phyloP scores from a whole-genome alignment of 2,329 filamentous ascomycete species.

The Stemphylium vesicarium region DNA sequence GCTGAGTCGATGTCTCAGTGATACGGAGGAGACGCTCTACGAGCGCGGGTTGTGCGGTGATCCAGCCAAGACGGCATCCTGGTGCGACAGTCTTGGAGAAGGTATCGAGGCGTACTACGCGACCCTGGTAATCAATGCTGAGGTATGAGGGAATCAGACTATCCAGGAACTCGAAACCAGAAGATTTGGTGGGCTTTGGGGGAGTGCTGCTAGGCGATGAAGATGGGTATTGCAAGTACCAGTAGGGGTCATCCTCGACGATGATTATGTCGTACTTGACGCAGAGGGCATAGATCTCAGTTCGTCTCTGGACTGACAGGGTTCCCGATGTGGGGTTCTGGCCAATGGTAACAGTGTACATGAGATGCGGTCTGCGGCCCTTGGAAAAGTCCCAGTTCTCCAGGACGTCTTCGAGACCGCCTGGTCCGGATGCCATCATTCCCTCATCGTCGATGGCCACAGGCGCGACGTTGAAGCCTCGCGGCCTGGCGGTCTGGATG shows the following conservation, averaged over 20 bases:
- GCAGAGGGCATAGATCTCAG: conserved; percentile 80
- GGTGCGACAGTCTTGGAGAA: conserved; percentile 94
- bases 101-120: conserved; percentile 88
- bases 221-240: conserved; percentile 89
- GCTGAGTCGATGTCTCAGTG: conserved; percentile 78
- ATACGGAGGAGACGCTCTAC: conserved; percentile 77
- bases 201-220: conserved; percentile 55
- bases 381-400: conserved; percentile 78
- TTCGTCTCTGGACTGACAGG: conserved; percentile 74
- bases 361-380: conserved; percentile 78
- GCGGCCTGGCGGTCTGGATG: conserved; percentile 69
- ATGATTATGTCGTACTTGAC: conserved; percentile 88
- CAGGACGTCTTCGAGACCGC: conserved; percentile 78
- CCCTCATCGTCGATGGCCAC: conserved; percentile 80
- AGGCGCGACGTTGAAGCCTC: conserved; percentile 74
- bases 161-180: conserved; percentile 80
- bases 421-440: conserved; percentile 75
- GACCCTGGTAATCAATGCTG: conserved; percentile 80
- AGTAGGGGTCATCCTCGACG: conserved; percentile 93
- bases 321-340: conserved; percentile 87
- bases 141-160: conserved; percentile 84
- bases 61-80: conserved; percentile 88
- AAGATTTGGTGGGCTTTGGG: conserved; percentile 56
- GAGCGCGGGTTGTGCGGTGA: conserved; percentile 81
- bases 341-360: conserved; percentile 92